Evolutionary conservation across 148 eudicot genomes (phyloP).

Genomic region (Vaccinium macrocarpon): DNA sequence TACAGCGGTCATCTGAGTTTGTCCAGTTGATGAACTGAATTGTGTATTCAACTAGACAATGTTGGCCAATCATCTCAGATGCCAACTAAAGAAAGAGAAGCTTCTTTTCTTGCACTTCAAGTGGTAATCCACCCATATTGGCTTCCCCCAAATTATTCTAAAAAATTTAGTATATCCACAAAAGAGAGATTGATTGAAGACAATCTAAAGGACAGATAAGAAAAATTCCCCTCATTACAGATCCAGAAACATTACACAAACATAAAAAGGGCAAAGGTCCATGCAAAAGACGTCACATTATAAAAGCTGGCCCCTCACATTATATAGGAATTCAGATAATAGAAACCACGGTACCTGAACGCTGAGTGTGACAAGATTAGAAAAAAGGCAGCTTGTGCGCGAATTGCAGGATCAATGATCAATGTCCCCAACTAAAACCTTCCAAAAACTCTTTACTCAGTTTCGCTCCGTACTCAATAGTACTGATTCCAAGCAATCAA

Average conservation of each 20-base stretch:
- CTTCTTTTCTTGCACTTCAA: background rate
- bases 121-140: background rate
- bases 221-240: background rate
- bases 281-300: background rate
- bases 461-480: constrained; percentile 27
- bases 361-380: constrained; percentile 82
- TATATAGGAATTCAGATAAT: background rate
- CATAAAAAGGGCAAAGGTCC: background rate
- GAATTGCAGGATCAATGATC: constrained; percentile 88
- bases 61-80: background rate
- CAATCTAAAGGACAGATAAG: background rate
- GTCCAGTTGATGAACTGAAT: background rate
- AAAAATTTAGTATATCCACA: background rate
- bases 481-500: constrained; percentile 14
- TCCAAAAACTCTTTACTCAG: constrained; percentile 31
- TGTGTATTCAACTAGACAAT: background rate
- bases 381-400: constrained; percentile 96
- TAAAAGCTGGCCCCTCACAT: background rate
- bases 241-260: background rate
- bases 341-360: constrained; percentile 63
- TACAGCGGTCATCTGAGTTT: background rate
- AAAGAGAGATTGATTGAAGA: background rate
- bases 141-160: background rate
- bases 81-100: constrained; percentile 8
- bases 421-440: constrained; percentile 99